These are phyloP conservation scores for Cydonia oblonga DNA, from an alignment of 331 rosid species.

Conservation along the genomic window DNA sequence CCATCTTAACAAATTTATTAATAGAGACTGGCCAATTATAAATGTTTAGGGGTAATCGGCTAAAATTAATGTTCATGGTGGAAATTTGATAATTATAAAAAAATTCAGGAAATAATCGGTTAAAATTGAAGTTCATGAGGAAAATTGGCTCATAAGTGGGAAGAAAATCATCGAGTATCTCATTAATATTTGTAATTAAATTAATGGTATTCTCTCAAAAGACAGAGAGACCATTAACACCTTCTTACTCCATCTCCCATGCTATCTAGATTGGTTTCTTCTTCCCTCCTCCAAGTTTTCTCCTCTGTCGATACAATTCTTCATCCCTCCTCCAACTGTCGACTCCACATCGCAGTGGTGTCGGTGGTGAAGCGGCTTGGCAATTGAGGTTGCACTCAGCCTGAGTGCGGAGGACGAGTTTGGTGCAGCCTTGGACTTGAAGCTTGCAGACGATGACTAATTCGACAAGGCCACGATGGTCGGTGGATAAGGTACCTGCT, in stretches of 20 bases:
- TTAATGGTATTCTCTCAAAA: background rate
- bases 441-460: background rate
- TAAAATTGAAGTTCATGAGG: no score
- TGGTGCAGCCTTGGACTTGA: background rate
- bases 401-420: background rate
- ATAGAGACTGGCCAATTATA: no score
- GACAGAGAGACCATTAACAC: background rate
- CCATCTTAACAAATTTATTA: no score
- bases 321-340: background rate
- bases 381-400: background rate
- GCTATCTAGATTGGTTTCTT: background rate
- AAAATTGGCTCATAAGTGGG: no score
- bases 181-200: no score
- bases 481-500: no score
- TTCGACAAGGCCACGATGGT: no score
- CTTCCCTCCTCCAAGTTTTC: background rate
- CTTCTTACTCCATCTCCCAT: background rate
- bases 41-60: no score
- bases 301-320: no score
- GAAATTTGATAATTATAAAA: no score
- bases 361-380: background rate
- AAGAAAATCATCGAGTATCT: accelerated
- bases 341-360: background rate
- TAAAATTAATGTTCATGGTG: no score
- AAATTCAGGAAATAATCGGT: accelerated